These are phyloP conservation scores for Carnegiea gigantea DNA, from an alignment of 179 eudicot genomes.

Conservation along the genomic window DNA sequence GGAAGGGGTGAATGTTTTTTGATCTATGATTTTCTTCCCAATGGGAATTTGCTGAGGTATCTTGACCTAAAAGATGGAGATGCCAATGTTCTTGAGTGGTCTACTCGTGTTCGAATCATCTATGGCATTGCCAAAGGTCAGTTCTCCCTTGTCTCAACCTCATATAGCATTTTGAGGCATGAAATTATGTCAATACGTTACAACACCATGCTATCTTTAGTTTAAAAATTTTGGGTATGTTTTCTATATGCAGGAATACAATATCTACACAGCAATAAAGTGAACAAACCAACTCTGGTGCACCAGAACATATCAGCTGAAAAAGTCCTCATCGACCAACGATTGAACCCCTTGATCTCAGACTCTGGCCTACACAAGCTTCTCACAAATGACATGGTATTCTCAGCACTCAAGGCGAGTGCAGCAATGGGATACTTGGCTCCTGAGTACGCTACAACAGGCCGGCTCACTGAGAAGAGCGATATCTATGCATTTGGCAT, in stretches of 20 bases:
- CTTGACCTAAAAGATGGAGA: constrained; percentile 68
- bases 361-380: constrained; percentile 78
- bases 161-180: not conserved
- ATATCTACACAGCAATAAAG: constrained; percentile 63
- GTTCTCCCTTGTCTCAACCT: constrained; percentile 8
- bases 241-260: constrained; percentile 54
- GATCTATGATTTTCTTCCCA: constrained; percentile 69
- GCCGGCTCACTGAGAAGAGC: constrained; percentile 85
- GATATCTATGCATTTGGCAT: constrained; percentile 85
- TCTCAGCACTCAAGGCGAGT: constrained; percentile 76
- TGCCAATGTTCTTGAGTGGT: constrained; percentile 76
- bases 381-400: constrained; percentile 79
- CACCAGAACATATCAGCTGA: constrained; percentile 87
- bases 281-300: constrained; percentile 58
- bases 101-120: constrained; percentile 67
- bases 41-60: constrained; percentile 64
- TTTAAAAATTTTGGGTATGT: not conserved
- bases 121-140: constrained; percentile 88
- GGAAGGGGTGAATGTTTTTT: constrained; percentile 92
- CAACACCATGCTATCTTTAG: not conserved
- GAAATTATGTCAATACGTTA: not conserved
- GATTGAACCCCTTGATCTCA: constrained; percentile 56
- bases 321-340: constrained; percentile 67
- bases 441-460: constrained; percentile 88
- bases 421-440: constrained; percentile 99